Conservation (phyloP, 495 filamentous ascomycete genomes). For the Hyphodiscus hymeniophilus region DNA sequence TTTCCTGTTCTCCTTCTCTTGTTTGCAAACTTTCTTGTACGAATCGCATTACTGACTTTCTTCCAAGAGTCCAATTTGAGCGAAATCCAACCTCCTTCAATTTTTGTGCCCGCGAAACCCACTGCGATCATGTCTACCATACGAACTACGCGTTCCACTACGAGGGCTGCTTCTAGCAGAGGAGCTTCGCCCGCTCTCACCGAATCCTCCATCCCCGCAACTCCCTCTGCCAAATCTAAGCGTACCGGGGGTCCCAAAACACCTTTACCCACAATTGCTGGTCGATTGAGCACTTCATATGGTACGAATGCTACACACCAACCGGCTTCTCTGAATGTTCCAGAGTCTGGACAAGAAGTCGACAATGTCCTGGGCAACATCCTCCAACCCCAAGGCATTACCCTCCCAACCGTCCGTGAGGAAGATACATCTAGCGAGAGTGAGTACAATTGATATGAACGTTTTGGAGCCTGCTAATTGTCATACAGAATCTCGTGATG, state of each 20-base stretch:
- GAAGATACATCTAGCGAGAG: neutral
- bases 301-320: constrained; percentile 13
- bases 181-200: constrained; percentile 11
- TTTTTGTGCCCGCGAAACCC: too few relatives aligned
- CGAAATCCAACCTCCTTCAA: too few relatives aligned
- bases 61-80: too few relatives aligned
- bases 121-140: constrained; percentile 26
- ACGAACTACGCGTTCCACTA: constrained; percentile 23
- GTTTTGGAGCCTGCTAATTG: neutral
- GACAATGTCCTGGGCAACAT: constrained; percentile 5
- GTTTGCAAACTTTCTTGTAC: too few relatives aligned
- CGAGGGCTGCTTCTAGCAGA: constrained; percentile 10
- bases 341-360: constrained; percentile 1
- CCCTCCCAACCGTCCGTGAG: constrained; percentile 1
- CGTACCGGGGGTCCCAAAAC: constrained; percentile 3
- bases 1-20: too few relatives aligned
- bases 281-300: constrained; percentile 18
- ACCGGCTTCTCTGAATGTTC: neutral
- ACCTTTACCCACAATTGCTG: constrained; percentile 7
- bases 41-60: too few relatives aligned
- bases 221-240: constrained; percentile 1
- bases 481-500: neutral
- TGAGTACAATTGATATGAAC: neutral
- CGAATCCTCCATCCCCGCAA: constrained; percentile 8
- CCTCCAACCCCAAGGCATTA: constrained; percentile 1